Base-by-base conservation (phyloP, 768 basidiomycete species). In the Pleurotus tuber-regium region DNA sequence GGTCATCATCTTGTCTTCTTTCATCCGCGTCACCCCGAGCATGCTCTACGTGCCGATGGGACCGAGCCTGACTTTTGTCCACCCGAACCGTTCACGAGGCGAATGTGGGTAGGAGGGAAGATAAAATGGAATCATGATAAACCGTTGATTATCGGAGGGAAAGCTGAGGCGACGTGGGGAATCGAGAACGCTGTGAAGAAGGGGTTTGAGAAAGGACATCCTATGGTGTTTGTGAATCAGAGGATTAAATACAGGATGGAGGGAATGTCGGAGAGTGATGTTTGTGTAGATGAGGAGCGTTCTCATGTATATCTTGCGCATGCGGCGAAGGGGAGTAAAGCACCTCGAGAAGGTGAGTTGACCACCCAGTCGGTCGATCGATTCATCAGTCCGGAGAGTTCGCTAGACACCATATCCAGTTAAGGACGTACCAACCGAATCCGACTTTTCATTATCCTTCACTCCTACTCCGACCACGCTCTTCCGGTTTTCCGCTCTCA, bases 401-500 rank as follows among this genome's bases (percentile, higher is more conserved):
- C 9, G 53, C 44, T n/a, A 14, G 16, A 40, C 39, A 18, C 26
- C 31, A 39, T 39, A 29, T 46, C 44, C 50, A 86, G 86, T 85
- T 51, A 68, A 70, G 18, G 75, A 70, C 54, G 61, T 85, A 16
- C 83, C 83, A 9, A 53, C 59, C 2, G 65, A 73, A 1, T 55
- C 69, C 23, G 79, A 84, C 55, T 84, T 87, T 63, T 75, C 80
- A 3, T 84, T 89, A 63, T 73, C 69, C 23, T 89, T 83, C 61
- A 80, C 69, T 14, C 89, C 90, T 2, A 82, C 78, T 19, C 67
- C 82, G 31, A 81, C 83, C 10, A 89, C 86, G 0, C 71, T 92
- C n/a, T 93, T 93, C 70, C 83, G 89, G 19, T 93, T 87, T 68
- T 92, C 89, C 3, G 89, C 91, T 19, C 72, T 93, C 16, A 92